phyloP scores from a whole-genome alignment of 441 rosid species.

The Cnidoscolus chayamansa region DNA sequence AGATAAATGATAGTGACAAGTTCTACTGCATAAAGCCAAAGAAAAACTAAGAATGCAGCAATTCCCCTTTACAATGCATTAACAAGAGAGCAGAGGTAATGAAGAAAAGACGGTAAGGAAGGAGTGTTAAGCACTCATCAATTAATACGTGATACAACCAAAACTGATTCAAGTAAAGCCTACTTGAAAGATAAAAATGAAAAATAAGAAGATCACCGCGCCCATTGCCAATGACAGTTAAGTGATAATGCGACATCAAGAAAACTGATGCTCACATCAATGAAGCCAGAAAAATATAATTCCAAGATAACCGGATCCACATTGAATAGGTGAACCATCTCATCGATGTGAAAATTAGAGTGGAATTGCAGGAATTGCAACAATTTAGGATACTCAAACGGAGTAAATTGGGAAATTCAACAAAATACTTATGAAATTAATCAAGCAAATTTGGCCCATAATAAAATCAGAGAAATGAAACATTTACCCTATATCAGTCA shows the following conservation, averaged over 20 bases:
- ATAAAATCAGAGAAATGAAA: conserved; percentile 1
- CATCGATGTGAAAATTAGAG: neutral
- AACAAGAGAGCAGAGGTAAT: neutral
- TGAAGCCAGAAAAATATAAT: neutral
- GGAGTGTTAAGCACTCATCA: neutral
- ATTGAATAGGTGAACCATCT: neutral
- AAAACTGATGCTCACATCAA: neutral
- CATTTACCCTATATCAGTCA: conserved; percentile 12
- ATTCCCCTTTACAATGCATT: neutral
- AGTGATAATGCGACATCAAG: neutral
- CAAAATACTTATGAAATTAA: neutral
- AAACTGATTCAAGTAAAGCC: neutral
- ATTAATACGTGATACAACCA: neutral
- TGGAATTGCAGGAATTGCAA: neutral
- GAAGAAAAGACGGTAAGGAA: neutral
- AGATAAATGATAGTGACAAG: conserved; percentile 13
- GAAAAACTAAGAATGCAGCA: neutral
- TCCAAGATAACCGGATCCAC: neutral
- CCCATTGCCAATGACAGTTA: neutral
- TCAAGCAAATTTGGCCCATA: neutral
- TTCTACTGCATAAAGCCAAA: neutral
- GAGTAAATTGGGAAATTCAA: neutral
- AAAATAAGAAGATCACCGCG: neutral
- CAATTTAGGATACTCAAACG: neutral
- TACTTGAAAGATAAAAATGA: neutral